Base-by-base conservation (phyloP, 2,329 filamentous ascomycete genomes). In the Neonectria neomacrospora region DNA sequence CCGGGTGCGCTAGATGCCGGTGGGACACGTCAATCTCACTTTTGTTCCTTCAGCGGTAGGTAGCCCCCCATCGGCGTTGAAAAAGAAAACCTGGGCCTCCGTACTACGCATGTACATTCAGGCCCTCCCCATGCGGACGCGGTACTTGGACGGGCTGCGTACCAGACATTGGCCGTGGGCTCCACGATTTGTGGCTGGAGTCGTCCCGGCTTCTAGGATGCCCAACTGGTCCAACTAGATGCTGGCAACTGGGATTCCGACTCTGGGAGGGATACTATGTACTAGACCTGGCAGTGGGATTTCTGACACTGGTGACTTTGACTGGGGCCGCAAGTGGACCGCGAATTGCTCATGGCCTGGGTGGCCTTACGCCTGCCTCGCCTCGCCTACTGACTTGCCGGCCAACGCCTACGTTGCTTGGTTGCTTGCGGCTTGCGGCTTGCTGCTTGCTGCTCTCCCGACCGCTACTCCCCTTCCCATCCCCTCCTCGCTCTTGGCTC, bases 11-110 rank as follows among this genome's bases (percentile, higher is more conserved):
- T 71, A 73, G 34, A 61, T 61, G 63, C 61, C 63, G 66, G 66
- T 61, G 65, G 66, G 68, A 71, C 71, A 70, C 64, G 69, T 71
- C 72, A 73, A 64, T 71, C 62, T 63, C 42, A 61, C 54, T 54
- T 51, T 54, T 22, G 42, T 51, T 65, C 54, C 56, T 63, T 55
- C 32, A 32, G 45, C 34, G 32, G 53, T 41, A 39, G 55, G 30
- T 26, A 26, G 23, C 23, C 39, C 39, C 54, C 42, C 26, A 34
- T 58, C 32, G 42, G 6, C 47, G 37, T 41, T 50, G 50, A 37
- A 48, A 26, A 6, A 26, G 42, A 32, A 60, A 30, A 37, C 54
- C 42, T 56, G 54, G 68, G 58, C 52, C 45, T 44, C 7, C n/a
- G 55, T 41, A 51, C 45, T 37, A 14, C 34, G 18, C 32, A 32